phyloP scores from a whole-genome alignment of 352 stramenopile species.

The Globisporangium cederbergense region DNA sequence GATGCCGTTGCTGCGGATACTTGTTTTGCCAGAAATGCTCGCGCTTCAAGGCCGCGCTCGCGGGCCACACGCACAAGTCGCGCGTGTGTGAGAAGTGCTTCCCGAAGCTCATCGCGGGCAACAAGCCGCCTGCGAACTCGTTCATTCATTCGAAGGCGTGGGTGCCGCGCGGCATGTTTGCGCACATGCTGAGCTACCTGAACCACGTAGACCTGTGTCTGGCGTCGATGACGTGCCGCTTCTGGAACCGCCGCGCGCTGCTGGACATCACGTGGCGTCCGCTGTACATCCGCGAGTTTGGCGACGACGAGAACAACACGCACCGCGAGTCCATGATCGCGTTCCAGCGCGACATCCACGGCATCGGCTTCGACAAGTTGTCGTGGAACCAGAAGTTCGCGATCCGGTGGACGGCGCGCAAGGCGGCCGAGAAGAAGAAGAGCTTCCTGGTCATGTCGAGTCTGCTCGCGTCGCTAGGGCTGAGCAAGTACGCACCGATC shows the following conservation, averaged over 20 bases:
- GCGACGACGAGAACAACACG: conserved; percentile 73
- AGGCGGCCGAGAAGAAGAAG: conserved; percentile 86
- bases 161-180: conserved; percentile 82
- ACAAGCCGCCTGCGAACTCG: conserved; percentile 71
- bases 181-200: conserved; percentile 84
- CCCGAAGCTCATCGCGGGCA: conserved; percentile 75
- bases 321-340: conserved; percentile 79
- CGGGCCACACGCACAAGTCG: conserved; percentile 81
- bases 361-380: conserved; percentile 81
- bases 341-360: conserved; percentile 85
- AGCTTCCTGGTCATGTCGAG: conserved; percentile 86
- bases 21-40: conserved; percentile 85
- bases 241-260: conserved; percentile 84
- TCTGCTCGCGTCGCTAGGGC: conserved; percentile 65
- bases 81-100: conserved; percentile 84
- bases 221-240: conserved; percentile 82
- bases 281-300: conserved; percentile 82
- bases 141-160: conserved; percentile 87
- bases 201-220: conserved; percentile 85
- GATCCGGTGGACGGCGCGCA: conserved; percentile 77
- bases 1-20: conserved; percentile 76
- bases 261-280: conserved; percentile 84
- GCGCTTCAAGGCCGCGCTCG: conserved; percentile 68
- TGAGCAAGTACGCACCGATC: conserved; percentile 82
- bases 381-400: conserved; percentile 86